Conservation (phyloP, 1,284 basidiomycete species). For the Volvariella surrecta region DNA sequence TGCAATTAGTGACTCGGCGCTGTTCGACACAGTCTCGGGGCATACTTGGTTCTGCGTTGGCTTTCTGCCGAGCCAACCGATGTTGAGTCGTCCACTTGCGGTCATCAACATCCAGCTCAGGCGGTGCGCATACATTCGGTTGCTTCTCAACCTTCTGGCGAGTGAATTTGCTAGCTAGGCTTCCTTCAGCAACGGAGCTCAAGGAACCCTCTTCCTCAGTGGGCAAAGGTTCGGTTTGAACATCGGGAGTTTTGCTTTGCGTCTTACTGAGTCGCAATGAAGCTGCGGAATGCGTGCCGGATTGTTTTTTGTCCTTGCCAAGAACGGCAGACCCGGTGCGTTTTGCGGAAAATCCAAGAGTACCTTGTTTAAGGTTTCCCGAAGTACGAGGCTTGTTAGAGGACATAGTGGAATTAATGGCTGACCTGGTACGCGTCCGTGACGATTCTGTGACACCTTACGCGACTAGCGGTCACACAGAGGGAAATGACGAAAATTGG, state of each 20-base stretch:
- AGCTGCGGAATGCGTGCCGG: conserved; percentile 10
- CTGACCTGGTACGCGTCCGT: too few species aligned
- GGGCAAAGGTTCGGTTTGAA: conserved; percentile 5
- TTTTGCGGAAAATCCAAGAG: conserved; percentile 43
- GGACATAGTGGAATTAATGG: too few species aligned
- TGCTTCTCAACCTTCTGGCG: not conserved
- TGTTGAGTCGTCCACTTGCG: conserved; percentile 38
- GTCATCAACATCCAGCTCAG: conserved; percentile 34
- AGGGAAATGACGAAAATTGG: too few species aligned
- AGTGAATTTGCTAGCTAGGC: not conserved
- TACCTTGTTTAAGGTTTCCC: conserved; percentile 34
- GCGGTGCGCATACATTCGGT: conserved; percentile 15
- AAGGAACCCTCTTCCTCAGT: conserved; percentile 4
- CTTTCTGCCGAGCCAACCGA: conserved; percentile 33
- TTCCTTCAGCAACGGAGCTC: not conserved
- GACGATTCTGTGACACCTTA: too few species aligned
- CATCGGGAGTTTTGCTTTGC: conserved; percentile 10
- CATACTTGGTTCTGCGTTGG: conserved; percentile 54
- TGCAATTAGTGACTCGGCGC: not conserved
- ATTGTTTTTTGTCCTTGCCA: conserved; percentile 23
- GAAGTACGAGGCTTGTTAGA: too few species aligned
- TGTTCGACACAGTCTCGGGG: conserved; percentile 9
- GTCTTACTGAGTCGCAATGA: conserved; percentile 11
- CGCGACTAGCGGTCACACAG: too few species aligned
- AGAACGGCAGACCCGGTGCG: conserved; percentile 29